Conservation (phyloP, 2,329 filamentous ascomycete genomes). For the Colletotrichum incanum region DNA sequence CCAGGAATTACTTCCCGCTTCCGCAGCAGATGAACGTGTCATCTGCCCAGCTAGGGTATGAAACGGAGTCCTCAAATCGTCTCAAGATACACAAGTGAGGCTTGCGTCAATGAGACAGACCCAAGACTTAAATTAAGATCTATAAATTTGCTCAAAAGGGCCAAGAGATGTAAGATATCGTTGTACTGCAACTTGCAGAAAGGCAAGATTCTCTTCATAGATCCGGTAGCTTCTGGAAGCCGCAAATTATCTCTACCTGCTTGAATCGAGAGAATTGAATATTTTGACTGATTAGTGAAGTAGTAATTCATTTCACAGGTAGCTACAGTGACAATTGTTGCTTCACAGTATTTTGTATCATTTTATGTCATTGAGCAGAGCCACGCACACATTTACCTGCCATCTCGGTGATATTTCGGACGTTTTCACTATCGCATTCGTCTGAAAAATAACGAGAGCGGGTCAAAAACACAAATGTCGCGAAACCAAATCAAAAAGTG, state of each 20-base stretch:
- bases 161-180: neutral
- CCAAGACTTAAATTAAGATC: neutral
- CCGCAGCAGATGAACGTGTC: neutral
- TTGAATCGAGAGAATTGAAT: neutral
- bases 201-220: too few species aligned
- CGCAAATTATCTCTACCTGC: neutral
- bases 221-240: neutral
- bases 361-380: neutral
- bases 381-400: neutral
- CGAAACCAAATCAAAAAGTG: slow-evolving; percentile 3
- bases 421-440: neutral
- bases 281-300: neutral
- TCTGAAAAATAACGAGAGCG: neutral
- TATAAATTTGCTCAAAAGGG: neutral
- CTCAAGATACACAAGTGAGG: neutral
- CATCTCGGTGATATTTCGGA: neutral
- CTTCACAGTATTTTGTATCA: neutral
- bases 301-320: neutral
- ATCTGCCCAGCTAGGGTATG: neutral
- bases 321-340: neutral
- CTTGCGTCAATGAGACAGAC: neutral
- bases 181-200: too few species aligned
- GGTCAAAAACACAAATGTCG: neutral
- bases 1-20: neutral
- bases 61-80: neutral